These are phyloP conservation scores for Dendrocalamus sinicus DNA, from an alignment of 176 grass and related monocot species.

Conservation along the genomic window DNA sequence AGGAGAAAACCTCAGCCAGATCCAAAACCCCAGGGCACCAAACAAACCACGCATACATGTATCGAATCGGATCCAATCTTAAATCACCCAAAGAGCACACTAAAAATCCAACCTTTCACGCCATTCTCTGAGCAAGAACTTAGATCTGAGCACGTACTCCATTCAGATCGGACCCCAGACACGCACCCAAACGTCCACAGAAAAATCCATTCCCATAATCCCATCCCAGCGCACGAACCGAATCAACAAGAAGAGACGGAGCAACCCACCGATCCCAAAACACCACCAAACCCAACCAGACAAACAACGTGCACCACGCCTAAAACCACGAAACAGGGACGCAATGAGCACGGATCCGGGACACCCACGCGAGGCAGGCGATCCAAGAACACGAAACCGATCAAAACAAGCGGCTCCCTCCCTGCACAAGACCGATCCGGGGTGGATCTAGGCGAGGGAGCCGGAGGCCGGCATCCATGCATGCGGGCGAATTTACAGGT, in stretches of 20 bases:
- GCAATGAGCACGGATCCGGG: conserved; percentile 5
- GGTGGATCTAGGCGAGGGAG: background rate
- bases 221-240: background rate
- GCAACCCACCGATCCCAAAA: background rate
- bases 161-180: background rate
- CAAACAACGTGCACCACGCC: too few species aligned
- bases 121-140: background rate
- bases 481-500: too few species aligned
- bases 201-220: background rate
- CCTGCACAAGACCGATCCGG: background rate
- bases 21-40: background rate
- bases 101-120: background rate
- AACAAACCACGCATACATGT: background rate
- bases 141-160: conserved; percentile 3
- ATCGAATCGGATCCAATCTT: conserved; percentile 17
- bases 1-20: conserved; percentile 27
- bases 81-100: background rate
- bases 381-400: background rate
- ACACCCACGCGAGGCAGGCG: background rate
- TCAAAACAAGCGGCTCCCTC: background rate
- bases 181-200: background rate
- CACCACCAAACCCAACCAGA: background rate
- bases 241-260: background rate
- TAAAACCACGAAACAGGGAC: background rate
- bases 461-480: background rate